Percentiles rank a stretch among this genome's conserved stretches.
These are phyloP conservation scores for Tephrocybe sp. DNA, from an alignment of 768 basidiomycete genomes.

Conservation along the genomic window DNA sequence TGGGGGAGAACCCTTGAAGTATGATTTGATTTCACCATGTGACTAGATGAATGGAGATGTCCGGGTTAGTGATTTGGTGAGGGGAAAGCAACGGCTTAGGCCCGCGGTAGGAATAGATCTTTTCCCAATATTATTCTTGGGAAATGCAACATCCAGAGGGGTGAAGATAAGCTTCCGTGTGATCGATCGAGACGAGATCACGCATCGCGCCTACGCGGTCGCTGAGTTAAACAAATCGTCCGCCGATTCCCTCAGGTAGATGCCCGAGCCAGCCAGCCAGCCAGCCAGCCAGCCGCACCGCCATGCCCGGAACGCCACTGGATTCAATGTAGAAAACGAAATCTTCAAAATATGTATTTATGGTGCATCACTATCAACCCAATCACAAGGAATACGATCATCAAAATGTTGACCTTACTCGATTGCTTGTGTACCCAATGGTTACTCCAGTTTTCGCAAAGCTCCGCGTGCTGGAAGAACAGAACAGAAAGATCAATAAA, in stretches of 20 bases:
- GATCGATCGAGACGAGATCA: constrained; percentile 11
- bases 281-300: too few species aligned
- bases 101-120: too few species aligned
- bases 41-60: constrained; percentile 1
- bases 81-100: not conserved
- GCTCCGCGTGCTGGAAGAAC: constrained; percentile 32
- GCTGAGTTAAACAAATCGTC: too few species aligned
- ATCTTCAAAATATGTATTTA: not conserved
- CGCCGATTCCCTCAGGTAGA: too few species aligned
- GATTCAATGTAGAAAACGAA: too few species aligned
- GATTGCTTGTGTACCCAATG: constrained; percentile 27
- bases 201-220: too few species aligned
- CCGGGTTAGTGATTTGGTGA: not conserved
- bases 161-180: constrained; percentile 6
- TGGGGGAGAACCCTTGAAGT: constrained; percentile 2
- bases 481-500: not conserved
- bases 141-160: too few species aligned
- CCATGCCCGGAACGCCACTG: too few species aligned
- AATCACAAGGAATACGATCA: constrained; percentile 9
- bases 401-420: constrained; percentile 12
- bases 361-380: constrained; percentile 5
- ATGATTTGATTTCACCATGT: constrained; percentile 5
- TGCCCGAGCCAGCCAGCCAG: too few species aligned
- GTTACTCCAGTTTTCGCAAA: constrained; percentile 34
- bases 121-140: too few species aligned